Conservation (phyloP, 2,329 filamentous ascomycete species). For the Colletotrichum higginsianum region DNA sequence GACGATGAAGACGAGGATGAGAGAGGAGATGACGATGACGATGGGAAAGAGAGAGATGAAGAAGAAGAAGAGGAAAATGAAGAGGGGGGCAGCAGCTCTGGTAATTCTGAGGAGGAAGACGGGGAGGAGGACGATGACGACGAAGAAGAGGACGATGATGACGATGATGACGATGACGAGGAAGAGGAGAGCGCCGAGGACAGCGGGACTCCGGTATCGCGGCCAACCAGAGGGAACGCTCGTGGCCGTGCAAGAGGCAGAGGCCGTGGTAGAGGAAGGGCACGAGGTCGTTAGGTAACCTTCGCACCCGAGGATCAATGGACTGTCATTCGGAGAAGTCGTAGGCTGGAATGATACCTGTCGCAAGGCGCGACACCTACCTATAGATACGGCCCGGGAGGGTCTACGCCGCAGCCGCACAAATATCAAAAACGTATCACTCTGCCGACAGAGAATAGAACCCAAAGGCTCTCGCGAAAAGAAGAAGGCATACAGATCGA, state of each 20-base stretch:
- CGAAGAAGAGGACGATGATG: constrained; percentile 42
- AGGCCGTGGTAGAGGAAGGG: constrained; percentile 45
- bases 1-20: constrained; percentile 51
- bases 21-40: constrained; percentile 25
- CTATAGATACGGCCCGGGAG: neutral
- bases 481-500: neutral
- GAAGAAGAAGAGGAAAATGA: constrained; percentile 49
- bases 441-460: neutral
- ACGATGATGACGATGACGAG: constrained; percentile 42
- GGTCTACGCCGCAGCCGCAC: neutral
- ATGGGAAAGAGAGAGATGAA: constrained; percentile 39
- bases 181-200: constrained; percentile 55
- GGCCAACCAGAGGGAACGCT: constrained; percentile 53
- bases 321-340: constrained; percentile 4
- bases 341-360: constrained; percentile 32
- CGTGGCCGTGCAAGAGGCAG: constrained; percentile 55
- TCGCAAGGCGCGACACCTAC: constrained; percentile 26
- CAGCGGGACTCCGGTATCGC: constrained; percentile 56
- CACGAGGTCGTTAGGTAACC: constrained; percentile 23
- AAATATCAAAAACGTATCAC: neutral
- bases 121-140: constrained; percentile 51
- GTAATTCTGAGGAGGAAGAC: constrained; percentile 36
- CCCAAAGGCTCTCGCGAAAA: neutral
- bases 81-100: constrained; percentile 48
- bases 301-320: neutral